Evolutionary conservation across 345 rosid species (phyloP).

Genomic region (Eucalyptus sp.): DNA sequence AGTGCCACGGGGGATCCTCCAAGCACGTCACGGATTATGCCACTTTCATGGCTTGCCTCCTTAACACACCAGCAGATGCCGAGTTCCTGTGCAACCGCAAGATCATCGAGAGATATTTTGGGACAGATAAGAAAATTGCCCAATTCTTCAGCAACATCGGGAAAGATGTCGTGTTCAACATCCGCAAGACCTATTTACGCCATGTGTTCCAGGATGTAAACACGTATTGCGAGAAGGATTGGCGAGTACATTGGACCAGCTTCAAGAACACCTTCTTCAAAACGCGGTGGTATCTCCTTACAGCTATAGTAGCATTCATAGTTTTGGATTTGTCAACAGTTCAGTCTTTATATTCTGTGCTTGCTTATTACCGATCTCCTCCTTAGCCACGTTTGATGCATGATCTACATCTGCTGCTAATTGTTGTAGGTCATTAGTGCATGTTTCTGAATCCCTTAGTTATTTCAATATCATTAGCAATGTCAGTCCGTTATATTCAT

Average conservation of each 20-base stretch:
- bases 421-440: background rate
- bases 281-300: conserved; percentile 73
- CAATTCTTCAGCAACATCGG: conserved; percentile 41
- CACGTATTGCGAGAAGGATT: conserved; percentile 26
- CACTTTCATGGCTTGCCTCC: conserved; percentile 46
- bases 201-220: conserved; percentile 43
- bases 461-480: background rate
- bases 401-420: background rate
- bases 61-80: conserved; percentile 43
- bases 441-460: background rate
- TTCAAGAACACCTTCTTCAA: conserved; percentile 56
- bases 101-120: conserved; percentile 58
- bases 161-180: conserved; percentile 60
- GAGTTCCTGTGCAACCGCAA: conserved; percentile 45
- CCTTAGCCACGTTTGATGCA: background rate
- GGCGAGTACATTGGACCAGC: conserved; percentile 56
- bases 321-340: conserved; percentile 37
- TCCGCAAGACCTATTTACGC: conserved; percentile 32
- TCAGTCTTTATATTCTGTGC: conserved; percentile 40
- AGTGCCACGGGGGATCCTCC: conserved; percentile 43
- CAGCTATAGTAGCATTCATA: conserved; percentile 57
- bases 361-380: background rate
- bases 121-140: conserved; percentile 55
- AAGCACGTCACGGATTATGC: conserved; percentile 64
- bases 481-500: background rate